phyloP scores from a whole-genome alignment of 2,329 filamentous ascomycete species.

The Lachnellula subtilissima region DNA sequence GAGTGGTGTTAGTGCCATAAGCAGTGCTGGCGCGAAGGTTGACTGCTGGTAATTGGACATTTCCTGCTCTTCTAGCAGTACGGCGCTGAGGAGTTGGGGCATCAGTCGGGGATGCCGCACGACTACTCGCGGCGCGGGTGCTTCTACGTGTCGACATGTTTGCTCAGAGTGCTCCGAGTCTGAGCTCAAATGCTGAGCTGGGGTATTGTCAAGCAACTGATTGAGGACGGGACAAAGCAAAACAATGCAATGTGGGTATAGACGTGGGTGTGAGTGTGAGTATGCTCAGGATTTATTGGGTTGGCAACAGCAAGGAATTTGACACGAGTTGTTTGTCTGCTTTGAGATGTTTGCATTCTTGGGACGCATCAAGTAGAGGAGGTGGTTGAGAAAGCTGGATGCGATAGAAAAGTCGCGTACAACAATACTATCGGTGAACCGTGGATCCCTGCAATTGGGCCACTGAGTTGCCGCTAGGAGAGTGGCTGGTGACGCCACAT shows the following conservation, averaged over 20 bases:
- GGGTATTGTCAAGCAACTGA: neutral
- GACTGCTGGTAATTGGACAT: constrained; percentile 18
- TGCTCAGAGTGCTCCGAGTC: neutral
- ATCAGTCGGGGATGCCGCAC: constrained; percentile 15
- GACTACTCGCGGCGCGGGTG: constrained; percentile 22
- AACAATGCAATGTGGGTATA: no score
- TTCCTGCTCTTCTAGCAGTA: constrained; percentile 11
- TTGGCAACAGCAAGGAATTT: neutral
- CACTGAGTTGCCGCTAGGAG: neutral
- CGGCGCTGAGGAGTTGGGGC: constrained; percentile 10
- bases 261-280: no score
- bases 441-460: no score
- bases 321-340: neutral
- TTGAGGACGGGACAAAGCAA: no score
- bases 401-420: neutral
- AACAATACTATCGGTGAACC: neutral
- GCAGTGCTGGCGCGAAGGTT: constrained; percentile 21
- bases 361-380: neutral
- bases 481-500: neutral
- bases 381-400: neutral
- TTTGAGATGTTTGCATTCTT: constrained; percentile 1
- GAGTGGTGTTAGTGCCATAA: constrained; percentile 26
- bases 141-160: constrained; percentile 26
- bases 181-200: neutral
- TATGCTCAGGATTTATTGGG: no score